Percentiles rank a stretch among this genome's conserved stretches.
phyloP scores from a whole-genome alignment of 2,329 filamentous ascomycete genomes.

The Lasiodiplodia hormozganensis region DNA sequence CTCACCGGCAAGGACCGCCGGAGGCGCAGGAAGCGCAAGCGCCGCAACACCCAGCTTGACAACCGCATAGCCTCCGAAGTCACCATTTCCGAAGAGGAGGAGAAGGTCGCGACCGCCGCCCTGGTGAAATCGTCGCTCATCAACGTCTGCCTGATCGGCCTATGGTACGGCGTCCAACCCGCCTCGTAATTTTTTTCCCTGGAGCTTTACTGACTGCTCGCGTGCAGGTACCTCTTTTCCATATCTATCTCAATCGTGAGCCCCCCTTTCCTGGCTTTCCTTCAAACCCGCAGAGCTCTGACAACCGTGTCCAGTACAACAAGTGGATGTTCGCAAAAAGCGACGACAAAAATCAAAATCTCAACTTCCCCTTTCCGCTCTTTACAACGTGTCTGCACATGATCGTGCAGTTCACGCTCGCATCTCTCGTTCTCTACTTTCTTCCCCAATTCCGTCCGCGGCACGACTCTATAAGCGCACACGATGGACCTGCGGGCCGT shows the following conservation, averaged over 20 bases:
- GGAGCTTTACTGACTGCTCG: slow-evolving; percentile 28
- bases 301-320: slow-evolving; percentile 73
- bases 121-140: slow-evolving; percentile 72
- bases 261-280: slow-evolving; percentile 35
- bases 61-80: slow-evolving; percentile 60
- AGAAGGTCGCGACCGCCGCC: slow-evolving; percentile 75
- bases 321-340: slow-evolving; percentile 96
- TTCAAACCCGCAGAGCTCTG: slow-evolving; percentile 9
- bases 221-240: slow-evolving; percentile 74
- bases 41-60: slow-evolving; percentile 74
- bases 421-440: slow-evolving; percentile 78
- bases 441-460: slow-evolving; percentile 82
- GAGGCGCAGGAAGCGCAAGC: slow-evolving; percentile 70
- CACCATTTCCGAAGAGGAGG: slow-evolving; percentile 72
- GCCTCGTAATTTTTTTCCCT: background rate
- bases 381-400: slow-evolving; percentile 97
- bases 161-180: slow-evolving; percentile 67
- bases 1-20: slow-evolving; percentile 76
- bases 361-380: slow-evolving; percentile 92
- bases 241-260: slow-evolving; percentile 88
- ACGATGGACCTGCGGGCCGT: slow-evolving; percentile 30
- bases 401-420: slow-evolving; percentile 87
- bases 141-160: slow-evolving; percentile 80
- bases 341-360: slow-evolving; percentile 55
- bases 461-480: slow-evolving; percentile 50